Percentiles rank a stretch among this genome's conserved stretches.
phyloP scores from a whole-genome alignment of 805 yeast genomes.

The Lipomyces chichibuensis region DNA sequence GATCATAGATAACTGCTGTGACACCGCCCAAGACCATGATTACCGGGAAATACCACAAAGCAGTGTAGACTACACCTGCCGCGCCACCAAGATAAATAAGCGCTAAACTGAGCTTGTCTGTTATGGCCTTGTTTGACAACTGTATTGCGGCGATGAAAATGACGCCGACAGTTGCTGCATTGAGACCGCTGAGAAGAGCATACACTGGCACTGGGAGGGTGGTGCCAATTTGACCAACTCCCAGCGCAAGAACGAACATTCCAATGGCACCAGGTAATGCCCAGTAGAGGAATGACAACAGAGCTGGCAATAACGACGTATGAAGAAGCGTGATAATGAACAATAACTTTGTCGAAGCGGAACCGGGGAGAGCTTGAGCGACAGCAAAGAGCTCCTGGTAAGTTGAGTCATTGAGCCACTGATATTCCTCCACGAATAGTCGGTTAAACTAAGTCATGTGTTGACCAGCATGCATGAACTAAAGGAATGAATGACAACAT shows the following conservation, averaged over 20 bases:
- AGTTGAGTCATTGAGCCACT: constrained; percentile 29
- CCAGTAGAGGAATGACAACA: constrained; percentile 30
- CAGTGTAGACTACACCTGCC: constrained; percentile 27
- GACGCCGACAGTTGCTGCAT: constrained; percentile 33
- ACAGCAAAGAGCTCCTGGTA: constrained; percentile 32
- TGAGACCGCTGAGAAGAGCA: constrained; percentile 30
- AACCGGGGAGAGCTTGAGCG: constrained; percentile 32
- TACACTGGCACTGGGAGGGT: constrained; percentile 29
- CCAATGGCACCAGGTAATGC: constrained; percentile 33
- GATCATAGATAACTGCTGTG: constrained; percentile 23
- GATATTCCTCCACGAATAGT: constrained; percentile 28
- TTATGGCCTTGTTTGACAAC: constrained; percentile 24
- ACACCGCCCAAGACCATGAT: constrained; percentile 30
- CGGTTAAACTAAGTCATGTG: constrained; percentile 16
- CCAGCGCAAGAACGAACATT: constrained; percentile 29
- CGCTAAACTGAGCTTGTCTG: constrained; percentile 29
- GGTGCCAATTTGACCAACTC: constrained; percentile 28
- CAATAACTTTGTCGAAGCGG: constrained; percentile 32
- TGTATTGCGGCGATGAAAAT: constrained; percentile 30
- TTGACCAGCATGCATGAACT: background rate
- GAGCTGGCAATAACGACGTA: constrained; percentile 27
- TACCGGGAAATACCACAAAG: constrained; percentile 33
- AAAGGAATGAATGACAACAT: background rate
- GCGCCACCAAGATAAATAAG: constrained; percentile 28
- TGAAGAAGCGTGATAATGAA: constrained; percentile 31